phyloP scores from a whole-genome alignment of 768 basidiomycete genomes.

The Kwoniella heveanensis region DNA sequence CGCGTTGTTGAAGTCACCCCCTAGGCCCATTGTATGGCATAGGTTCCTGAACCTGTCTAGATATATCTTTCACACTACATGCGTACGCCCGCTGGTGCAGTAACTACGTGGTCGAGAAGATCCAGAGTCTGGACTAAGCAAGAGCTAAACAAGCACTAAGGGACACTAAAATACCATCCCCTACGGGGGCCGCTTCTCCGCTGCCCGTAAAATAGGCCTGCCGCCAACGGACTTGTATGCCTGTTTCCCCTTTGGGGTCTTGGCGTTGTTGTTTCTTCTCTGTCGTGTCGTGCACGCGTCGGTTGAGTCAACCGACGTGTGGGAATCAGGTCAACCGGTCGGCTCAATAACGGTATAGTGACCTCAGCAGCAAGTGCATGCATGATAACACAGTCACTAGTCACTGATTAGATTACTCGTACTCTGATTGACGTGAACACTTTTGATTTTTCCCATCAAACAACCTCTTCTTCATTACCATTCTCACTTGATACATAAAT shows the following conservation, averaged over 20 bases:
- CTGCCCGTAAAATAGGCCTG: no score
- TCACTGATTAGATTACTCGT: no score
- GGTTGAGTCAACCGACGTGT: conserved; percentile 14
- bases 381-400: no score
- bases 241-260: no score
- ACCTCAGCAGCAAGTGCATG: no score
- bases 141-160: not conserved
- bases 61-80: no score
- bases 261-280: not conserved
- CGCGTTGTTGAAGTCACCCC: not conserved
- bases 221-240: no score
- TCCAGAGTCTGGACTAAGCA: not conserved
- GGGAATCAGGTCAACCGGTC: not conserved
- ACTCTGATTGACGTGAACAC: no score
- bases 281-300: not conserved
- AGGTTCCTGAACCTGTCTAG: not conserved
- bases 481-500: not conserved
- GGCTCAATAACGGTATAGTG: not conserved
- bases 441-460: not conserved
- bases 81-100: not conserved
- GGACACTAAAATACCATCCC: not conserved
- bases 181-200: not conserved
- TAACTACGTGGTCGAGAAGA: not conserved
- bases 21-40: no score
- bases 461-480: not conserved